Evolutionary conservation across 306 rosid species (phyloP).

Genomic region (Casuarina cunninghamiana): DNA sequence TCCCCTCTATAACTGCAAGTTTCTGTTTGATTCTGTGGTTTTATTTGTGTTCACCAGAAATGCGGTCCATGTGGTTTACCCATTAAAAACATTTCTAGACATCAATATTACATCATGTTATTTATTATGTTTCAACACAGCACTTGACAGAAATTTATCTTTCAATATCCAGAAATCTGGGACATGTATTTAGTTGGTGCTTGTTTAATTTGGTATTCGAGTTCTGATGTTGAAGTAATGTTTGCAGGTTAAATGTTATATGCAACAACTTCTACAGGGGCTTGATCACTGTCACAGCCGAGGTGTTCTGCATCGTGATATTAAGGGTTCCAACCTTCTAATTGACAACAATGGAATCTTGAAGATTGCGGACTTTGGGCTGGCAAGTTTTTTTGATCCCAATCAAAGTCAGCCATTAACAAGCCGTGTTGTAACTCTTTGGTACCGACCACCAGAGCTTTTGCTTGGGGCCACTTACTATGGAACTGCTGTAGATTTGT

Average conservation of each 20-base stretch:
- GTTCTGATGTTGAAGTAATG: constrained; percentile 26
- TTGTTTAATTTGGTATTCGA: background rate
- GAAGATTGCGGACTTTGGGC: constrained; percentile 91
- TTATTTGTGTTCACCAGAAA: background rate
- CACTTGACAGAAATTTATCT: background rate
- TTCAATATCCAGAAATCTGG: background rate
- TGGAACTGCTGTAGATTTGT: constrained; percentile 80
- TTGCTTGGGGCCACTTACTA: constrained; percentile 93
- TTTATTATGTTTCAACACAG: background rate
- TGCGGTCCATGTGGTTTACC: background rate
- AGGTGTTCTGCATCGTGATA: constrained; percentile 89
- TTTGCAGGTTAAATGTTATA: constrained; percentile 91
- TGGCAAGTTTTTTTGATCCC: constrained; percentile 83
- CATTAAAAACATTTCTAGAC: background rate
- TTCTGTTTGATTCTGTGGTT: constrained; percentile 7
- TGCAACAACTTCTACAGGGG: constrained; percentile 84
- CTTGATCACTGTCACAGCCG: constrained; percentile 88
- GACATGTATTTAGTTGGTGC: background rate
- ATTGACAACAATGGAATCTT: constrained; percentile 79
- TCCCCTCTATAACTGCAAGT: constrained; percentile 2
- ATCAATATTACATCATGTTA: background rate
- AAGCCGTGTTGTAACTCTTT: constrained; percentile 92
- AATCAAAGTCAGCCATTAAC: constrained; percentile 75
- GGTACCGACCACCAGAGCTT: constrained; percentile 95
- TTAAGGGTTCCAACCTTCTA: constrained; percentile 92